phyloP scores from a whole-genome alignment of 768 basidiomycete genomes.

The Amanita phalloides region DNA sequence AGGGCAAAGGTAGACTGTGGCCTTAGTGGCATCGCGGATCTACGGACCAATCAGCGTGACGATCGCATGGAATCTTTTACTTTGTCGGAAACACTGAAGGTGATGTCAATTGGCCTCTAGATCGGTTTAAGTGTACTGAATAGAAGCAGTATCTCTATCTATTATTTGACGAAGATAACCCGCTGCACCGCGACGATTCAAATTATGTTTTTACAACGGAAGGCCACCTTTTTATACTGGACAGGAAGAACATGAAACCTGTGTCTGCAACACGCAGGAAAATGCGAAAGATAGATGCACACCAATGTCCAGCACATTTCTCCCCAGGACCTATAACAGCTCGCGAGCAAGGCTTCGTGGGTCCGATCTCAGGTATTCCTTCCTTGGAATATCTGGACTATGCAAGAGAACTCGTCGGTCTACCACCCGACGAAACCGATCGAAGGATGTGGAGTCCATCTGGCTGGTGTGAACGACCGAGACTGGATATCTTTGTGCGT shows the following conservation, averaged over 20 bases:
- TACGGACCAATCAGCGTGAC: slow-evolving; percentile 67
- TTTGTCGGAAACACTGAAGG: slow-evolving; percentile 90
- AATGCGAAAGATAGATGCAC: slow-evolving; percentile 49
- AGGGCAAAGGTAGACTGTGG: slow-evolving; percentile 83
- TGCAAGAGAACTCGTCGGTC: slow-evolving; percentile 57
- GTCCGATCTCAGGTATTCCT: slow-evolving; percentile 59
- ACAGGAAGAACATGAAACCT: slow-evolving; percentile 39
- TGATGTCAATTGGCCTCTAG: slow-evolving; percentile 13
- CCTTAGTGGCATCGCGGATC: slow-evolving; percentile 70
- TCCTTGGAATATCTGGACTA: slow-evolving; percentile 74
- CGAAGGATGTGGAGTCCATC: slow-evolving; percentile 49
- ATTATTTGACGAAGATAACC: slow-evolving; percentile 81
- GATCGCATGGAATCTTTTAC: slow-evolving; percentile 97
- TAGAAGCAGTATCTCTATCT: slow-evolving; percentile 75
- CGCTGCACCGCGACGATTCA: slow-evolving; percentile 62
- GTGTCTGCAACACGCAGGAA: slow-evolving; percentile 49
- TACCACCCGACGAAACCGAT: slow-evolving; percentile 37
- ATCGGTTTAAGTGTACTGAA: neutral
- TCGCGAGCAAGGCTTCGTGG: slow-evolving; percentile 21
- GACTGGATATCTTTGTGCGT: slow-evolving; percentile 59
- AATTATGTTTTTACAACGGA: slow-evolving; percentile 94
- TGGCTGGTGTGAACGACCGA: slow-evolving; percentile 71
- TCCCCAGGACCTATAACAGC: slow-evolving; percentile 28
- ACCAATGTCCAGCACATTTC: slow-evolving; percentile 67
- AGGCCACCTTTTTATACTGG: slow-evolving; percentile 77